Evolutionary conservation across 495 filamentous ascomycete genomes (phyloP), one percentile per base, ranked within the genome.

Genomic region (Sordaria brevicollis): DNA sequence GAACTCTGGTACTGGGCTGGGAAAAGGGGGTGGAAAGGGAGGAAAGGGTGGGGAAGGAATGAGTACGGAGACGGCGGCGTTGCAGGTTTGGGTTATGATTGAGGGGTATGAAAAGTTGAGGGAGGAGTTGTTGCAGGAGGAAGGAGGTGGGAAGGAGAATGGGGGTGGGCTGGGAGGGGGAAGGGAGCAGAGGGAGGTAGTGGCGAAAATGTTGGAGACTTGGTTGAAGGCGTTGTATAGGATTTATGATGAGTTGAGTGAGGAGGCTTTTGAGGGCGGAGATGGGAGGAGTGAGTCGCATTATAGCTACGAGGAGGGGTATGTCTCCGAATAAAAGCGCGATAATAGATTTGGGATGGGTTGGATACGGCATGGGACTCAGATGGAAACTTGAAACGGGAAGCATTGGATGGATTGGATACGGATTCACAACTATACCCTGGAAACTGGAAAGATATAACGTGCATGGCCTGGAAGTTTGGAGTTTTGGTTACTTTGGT

Each of bases 51-150:
- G 72, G 71, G 1, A 65, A 66, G n/a, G n/a, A n/a, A 71, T 75
- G 3, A 38, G 74, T 1, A 72, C 71, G 4, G 79, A 81, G 81
- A 87, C 73, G 71, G 88, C 77, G 80, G 87, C 80, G 77, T 83
- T 80, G 79, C 89, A 77, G 81, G 86, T 86, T 9, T 82, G 81
- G 81, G 77, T 80, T 17, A 84, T 85, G 83, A 85, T 85, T 65
- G 82, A 84, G 72, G 82, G 82, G 35, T 85, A 85, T 66, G 83
- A 84, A 72, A 72, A 77, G 66, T 54, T 85, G 67, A 72, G 79
- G 31, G 81, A 83, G 29, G 76, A 79, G 67, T 33, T 83, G 5
- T 65, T 73, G 0, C 74, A 74, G 41, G 73, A 69, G 5, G 66
- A n/a, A n/a, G 72, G 0, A 38, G 35, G 1, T 43, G 49, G 11